phyloP scores from a whole-genome alignment of 2,329 filamentous ascomycete species.

The Colletotrichum lentis region DNA sequence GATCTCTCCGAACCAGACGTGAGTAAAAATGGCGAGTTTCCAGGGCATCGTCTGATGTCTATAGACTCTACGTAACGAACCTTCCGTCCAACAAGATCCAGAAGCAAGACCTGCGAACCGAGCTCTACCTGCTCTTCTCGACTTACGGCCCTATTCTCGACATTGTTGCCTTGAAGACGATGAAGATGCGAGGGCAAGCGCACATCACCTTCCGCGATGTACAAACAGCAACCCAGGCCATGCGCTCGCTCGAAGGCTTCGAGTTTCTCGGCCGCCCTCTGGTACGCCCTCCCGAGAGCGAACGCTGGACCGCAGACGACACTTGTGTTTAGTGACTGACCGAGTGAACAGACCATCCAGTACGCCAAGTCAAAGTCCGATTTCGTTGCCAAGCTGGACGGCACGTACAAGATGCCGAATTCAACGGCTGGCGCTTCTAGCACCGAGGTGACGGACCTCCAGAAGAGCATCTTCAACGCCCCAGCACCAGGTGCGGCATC shows the following conservation, averaged over 20 bases:
- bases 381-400: conserved; percentile 88
- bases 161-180: conserved; percentile 86
- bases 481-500: conserved; percentile 61
- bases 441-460: conserved; percentile 74
- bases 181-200: conserved; percentile 94
- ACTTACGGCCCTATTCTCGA: conserved; percentile 94
- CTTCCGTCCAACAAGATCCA: conserved; percentile 86
- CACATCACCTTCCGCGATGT: conserved; percentile 91
- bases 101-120: conserved; percentile 85
- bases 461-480: conserved; percentile 82
- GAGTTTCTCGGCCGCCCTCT: conserved; percentile 85
- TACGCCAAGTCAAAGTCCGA: conserved; percentile 93
- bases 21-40: conserved; percentile 47
- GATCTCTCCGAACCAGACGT: conserved; percentile 79
- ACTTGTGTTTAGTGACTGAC: conserved; percentile 8
- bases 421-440: conserved; percentile 56
- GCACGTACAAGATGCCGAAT: conserved; percentile 79
- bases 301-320: not conserved
- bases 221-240: conserved; percentile 90
- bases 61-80: conserved; percentile 87
- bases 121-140: conserved; percentile 91
- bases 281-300: conserved; percentile 62
- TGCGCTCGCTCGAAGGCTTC: conserved; percentile 87
- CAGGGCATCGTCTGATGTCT: conserved; percentile 23
- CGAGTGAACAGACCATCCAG: conserved; percentile 74